Evolutionary conservation across 441 rosid genomes (phyloP), one percentile per base, ranked within the genome.

Genomic region (Omphalea diandra): DNA sequence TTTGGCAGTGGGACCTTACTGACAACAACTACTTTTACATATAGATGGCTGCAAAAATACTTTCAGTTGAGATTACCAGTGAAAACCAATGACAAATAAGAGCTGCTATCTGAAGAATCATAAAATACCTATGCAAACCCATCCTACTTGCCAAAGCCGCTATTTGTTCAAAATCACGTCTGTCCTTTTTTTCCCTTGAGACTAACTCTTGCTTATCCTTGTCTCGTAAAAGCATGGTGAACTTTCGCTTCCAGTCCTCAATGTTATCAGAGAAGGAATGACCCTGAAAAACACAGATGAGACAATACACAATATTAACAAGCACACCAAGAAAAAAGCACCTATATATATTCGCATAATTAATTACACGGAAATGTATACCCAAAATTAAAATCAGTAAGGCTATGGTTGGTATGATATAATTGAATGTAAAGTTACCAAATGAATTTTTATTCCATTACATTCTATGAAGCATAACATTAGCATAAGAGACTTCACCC

Each of bases 1-100:
- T 94, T 94, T 54, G 98, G 95, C 69, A 94, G 80, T 50, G 96
- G 96, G 65, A 80, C 79, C 84, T 94, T 94, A 79, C 98, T 94
- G 73, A 89, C 78, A 63, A 91, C 98, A 70, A 84, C 90, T 52
- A 80, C 88, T 83, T 89, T 94, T 41, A 83, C 83, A 77, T 94
- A 94, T 17, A 84, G 72, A 79, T 87, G 97, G 80, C 98, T 91
- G 90, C 73, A 73, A 76, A 83, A 71, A 66, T 31, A 79, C 26
- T 10, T 35, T 59, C 22, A 72, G 38, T 56, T 78, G 52, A 75
- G 71, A 68, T 72, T 33, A 22, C 63, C 26, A 73, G 10, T 26
- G 38, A 41, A 46, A 61, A 58, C 55, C 49, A 74, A 69, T 36
- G 53, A 54, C 14, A 33, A 4, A 67, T 27, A 8, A 47, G 65